phyloP scores from a whole-genome alignment of 2,329 filamentous ascomycete species.

The Epichloe gansuensis region DNA sequence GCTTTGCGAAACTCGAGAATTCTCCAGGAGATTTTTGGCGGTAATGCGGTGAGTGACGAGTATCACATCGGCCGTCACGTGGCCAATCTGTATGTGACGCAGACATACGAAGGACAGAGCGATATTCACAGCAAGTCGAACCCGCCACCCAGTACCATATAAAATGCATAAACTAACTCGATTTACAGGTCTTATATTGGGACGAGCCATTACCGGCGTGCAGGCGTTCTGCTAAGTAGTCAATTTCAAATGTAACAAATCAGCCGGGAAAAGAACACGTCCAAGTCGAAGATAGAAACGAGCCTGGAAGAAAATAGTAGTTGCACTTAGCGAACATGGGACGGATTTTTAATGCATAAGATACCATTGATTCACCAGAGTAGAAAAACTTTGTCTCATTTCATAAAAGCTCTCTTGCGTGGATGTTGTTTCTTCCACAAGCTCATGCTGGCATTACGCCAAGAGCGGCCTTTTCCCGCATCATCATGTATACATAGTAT shows the following conservation, averaged over 20 bases:
- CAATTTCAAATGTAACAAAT: too few species aligned
- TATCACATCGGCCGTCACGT: conserved; percentile 93
- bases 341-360: background rate
- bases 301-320: background rate
- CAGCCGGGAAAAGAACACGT: too few species aligned
- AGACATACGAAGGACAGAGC: conserved; percentile 97
- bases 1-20: conserved; percentile 68
- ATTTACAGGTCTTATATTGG: conserved; percentile 52
- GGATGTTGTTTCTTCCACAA: too few species aligned
- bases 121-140: conserved; percentile 78
- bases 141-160: background rate
- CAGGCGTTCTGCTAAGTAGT: conserved; percentile 59
- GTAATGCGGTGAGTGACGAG: conserved; percentile 96
- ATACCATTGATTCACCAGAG: background rate
- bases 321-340: background rate
- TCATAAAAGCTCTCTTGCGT: too few species aligned
- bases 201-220: conserved; percentile 58
- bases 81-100: conserved; percentile 89
- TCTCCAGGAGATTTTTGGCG: conserved; percentile 92
- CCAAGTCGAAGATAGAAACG: too few species aligned
- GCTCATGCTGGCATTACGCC: background rate
- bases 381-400: too few species aligned
- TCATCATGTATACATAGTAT: too few species aligned
- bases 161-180: background rate
- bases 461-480: background rate